phyloP scores from a whole-genome alignment of 148 eudicot species.

The Silene conica region DNA sequence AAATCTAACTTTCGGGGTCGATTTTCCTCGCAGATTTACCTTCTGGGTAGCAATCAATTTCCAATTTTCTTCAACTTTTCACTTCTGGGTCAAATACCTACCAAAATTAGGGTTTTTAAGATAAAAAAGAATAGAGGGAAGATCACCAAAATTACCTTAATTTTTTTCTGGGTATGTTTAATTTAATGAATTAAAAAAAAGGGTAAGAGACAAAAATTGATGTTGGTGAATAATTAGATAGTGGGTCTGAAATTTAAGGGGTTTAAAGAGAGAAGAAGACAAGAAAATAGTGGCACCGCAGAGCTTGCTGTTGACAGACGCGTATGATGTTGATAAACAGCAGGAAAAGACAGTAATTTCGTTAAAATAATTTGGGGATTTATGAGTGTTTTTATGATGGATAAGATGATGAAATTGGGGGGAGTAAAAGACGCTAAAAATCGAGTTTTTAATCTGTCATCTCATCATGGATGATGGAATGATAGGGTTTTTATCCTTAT shows the following conservation, averaged over 20 bases:
- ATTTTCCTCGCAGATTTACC: not conserved
- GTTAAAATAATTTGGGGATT: not conserved
- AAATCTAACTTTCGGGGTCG: constrained; percentile 4
- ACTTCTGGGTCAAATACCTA: constrained; percentile 8
- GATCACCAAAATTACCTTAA: not conserved
- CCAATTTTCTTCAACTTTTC: not conserved
- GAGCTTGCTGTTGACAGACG: constrained; percentile 19
- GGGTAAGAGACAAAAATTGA: constrained; percentile 17
- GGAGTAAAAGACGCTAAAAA: too few relatives aligned
- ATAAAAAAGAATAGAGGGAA: not conserved
- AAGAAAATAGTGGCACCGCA: not conserved
- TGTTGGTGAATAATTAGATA: constrained; percentile 1
- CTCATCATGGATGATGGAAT: too few relatives aligned
- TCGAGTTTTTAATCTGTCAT: too few relatives aligned
- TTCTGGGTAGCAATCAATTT: not conserved
- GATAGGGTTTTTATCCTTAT: too few relatives aligned
- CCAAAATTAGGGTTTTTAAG: constrained; percentile 6
- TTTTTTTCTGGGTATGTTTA: constrained; percentile 7
- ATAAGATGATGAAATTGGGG: too few relatives aligned
- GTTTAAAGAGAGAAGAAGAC: constrained; percentile 3
- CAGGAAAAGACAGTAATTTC: not conserved
- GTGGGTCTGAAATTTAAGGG: not conserved
- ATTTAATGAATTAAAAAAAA: not conserved
- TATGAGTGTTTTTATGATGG: not conserved
- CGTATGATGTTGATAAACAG: not conserved